Conservation (phyloP, 129 eudicot genomes). For the sunflower (Helianthus annuus) region DNA sequence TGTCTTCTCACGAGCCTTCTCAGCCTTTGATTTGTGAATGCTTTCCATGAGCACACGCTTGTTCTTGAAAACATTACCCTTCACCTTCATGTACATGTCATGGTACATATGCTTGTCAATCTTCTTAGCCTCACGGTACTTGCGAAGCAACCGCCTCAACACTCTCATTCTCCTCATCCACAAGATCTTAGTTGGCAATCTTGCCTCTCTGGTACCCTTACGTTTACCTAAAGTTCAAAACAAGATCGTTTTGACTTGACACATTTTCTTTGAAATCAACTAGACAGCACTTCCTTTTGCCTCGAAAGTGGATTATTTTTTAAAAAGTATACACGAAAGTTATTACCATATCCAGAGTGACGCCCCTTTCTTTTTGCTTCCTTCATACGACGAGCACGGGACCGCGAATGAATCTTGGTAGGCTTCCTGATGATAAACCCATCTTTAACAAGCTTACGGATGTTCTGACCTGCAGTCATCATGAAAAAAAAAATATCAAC, state of each 20-base stretch:
- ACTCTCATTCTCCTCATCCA: slow-evolving; percentile 99
- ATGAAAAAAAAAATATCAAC: neutral
- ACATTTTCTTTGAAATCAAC: neutral
- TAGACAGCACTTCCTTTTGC: neutral
- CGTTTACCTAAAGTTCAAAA: slow-evolving; percentile 66
- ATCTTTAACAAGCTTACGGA: slow-evolving; percentile 82
- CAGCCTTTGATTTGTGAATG: slow-evolving; percentile 96
- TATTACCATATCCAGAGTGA: slow-evolving; percentile 92
- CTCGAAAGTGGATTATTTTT: neutral
- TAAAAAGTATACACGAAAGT: too few species aligned
- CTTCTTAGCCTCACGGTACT: slow-evolving; percentile 89
- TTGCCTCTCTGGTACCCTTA: slow-evolving; percentile 92
- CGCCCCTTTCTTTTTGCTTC: slow-evolving; percentile 93
- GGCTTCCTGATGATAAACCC: slow-evolving; percentile 92
- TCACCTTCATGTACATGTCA: slow-evolving; percentile 97
- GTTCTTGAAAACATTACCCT: slow-evolving; percentile 96
- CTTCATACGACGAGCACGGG: slow-evolving; percentile 93
- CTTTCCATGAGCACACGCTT: slow-evolving; percentile 96
- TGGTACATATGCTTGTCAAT: slow-evolving; percentile 99
- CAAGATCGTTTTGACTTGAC: neutral
- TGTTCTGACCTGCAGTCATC: slow-evolving; percentile 65
- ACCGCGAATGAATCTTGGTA: slow-evolving; percentile 79
- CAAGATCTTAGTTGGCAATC: slow-evolving; percentile 82
- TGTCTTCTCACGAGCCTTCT: slow-evolving; percentile 97
- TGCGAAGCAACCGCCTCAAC: slow-evolving; percentile 81